A percentile compares a stretch with the other conserved stretches of the same genome.
Evolutionary conservation across 495 filamentous ascomycete genomes (phyloP).

Genomic region (Lichenothelia convexa): DNA sequence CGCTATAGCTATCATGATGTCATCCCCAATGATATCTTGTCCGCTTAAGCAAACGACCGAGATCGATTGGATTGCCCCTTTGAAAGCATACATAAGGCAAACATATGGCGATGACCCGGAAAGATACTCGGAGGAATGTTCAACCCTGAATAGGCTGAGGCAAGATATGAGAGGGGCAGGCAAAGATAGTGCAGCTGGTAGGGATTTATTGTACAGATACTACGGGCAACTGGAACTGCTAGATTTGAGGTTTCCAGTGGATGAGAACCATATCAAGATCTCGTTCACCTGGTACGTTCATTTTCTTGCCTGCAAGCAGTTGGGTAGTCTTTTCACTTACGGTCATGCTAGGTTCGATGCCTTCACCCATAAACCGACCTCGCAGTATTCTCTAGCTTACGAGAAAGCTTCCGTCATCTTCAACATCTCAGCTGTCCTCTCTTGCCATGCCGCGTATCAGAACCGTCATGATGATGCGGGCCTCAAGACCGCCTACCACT

Average conservation of each 20-base stretch:
- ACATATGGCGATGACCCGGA: conserved; percentile 95
- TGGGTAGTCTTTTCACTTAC: conserved; percentile 1
- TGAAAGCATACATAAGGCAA: conserved; percentile 83
- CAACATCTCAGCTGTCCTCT: conserved; percentile 95
- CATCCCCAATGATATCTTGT: conserved; percentile 81
- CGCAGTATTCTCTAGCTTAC: conserved; percentile 90
- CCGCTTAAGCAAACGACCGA: conserved; percentile 97
- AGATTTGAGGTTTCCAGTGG: conserved; percentile 88
- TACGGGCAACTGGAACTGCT: conserved; percentile 92
- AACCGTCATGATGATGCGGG: conserved; percentile 80
- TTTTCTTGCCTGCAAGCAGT: not conserved
- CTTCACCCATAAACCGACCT: conserved; percentile 89
- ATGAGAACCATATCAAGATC: conserved; percentile 97
- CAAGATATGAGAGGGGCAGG: conserved; percentile 98
- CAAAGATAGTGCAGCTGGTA: conserved; percentile 84
- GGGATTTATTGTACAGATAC: conserved; percentile 90
- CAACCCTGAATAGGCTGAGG: conserved; percentile 83
- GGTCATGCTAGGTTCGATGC: conserved; percentile 68
- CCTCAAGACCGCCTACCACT: conserved; percentile 92
- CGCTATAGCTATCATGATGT: conserved; percentile 43
- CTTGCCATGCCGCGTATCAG: conserved; percentile 87
- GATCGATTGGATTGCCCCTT: conserved; percentile 90
- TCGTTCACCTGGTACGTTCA: conserved; percentile 79
- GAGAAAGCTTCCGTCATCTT: conserved; percentile 99
- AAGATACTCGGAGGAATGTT: conserved; percentile 83